Evolutionary conservation across 2,329 filamentous ascomycete genomes (phyloP).

Genomic region (Bisporella sp.): DNA sequence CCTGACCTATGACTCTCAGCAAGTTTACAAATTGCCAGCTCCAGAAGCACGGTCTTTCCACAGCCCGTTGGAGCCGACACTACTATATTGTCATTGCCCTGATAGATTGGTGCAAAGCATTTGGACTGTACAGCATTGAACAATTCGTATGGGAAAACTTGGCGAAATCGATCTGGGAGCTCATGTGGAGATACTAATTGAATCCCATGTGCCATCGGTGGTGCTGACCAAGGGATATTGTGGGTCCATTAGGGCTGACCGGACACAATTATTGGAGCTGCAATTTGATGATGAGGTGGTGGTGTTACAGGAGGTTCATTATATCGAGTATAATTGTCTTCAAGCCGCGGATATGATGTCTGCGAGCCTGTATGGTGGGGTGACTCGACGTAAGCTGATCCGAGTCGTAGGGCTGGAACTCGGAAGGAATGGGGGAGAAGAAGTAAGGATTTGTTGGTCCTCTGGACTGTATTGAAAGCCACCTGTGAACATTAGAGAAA

Average conservation of each 20-base stretch:
- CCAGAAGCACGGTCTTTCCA: constrained; percentile 76
- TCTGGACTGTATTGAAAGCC: constrained; percentile 14
- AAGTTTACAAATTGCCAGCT: constrained; percentile 73
- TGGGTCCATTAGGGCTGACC: constrained; percentile 2
- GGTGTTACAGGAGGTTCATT: constrained; percentile 8
- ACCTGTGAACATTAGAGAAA: constrained; percentile 15
- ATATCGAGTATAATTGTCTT: not conserved
- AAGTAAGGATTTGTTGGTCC: constrained; percentile 4
- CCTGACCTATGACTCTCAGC: constrained; percentile 47
- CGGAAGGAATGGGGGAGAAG: constrained; percentile 15
- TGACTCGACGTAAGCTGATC: constrained; percentile 18
- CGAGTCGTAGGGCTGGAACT: constrained; percentile 23
- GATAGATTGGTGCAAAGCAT: constrained; percentile 62
- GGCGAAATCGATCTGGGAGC: constrained; percentile 62
- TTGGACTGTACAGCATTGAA: constrained; percentile 84
- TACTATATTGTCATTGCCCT: constrained; percentile 67
- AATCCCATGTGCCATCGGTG: constrained; percentile 40
- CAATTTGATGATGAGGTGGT: constrained; percentile 3
- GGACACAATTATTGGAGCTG: not conserved
- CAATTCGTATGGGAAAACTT: constrained; percentile 63
- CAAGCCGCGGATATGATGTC: not conserved
- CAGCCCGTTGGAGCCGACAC: constrained; percentile 78
- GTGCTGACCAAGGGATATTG: constrained; percentile 18
- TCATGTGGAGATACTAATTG: constrained; percentile 49
- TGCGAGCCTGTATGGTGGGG: constrained; percentile 5